A percentile compares a stretch with the other conserved stretches of the same genome.
Evolutionary conservation across 2,329 filamentous ascomycete genomes (phyloP).

Genomic region (Geoglossum cookeanum): DNA sequence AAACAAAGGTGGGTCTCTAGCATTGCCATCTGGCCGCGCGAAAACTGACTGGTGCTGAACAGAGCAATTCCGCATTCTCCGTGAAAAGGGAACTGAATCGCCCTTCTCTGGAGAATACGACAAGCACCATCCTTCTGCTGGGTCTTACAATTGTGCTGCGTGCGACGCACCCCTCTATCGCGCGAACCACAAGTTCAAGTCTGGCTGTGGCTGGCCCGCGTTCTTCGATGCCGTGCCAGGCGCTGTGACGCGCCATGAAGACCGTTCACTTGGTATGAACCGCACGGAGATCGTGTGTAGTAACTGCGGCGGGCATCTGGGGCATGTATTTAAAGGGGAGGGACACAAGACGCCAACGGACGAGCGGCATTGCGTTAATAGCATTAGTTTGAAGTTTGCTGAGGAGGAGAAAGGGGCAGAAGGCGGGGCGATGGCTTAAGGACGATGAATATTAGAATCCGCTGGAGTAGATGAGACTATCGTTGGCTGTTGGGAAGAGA

Average conservation of each 20-base stretch:
- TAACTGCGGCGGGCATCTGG: conserved; percentile 83
- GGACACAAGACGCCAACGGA: conserved; percentile 71
- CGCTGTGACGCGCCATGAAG: conserved; percentile 66
- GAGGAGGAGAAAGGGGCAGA: conserved; percentile 31
- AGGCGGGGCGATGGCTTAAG: neutral
- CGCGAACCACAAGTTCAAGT: conserved; percentile 87
- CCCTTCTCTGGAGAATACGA: conserved; percentile 69
- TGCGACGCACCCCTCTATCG: conserved; percentile 82
- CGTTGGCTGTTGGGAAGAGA: too few relatives aligned
- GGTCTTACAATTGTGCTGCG: conserved; percentile 73
- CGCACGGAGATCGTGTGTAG: conserved; percentile 86
- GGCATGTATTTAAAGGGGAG: conserved; percentile 85
- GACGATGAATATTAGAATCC: neutral
- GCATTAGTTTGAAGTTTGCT: conserved; percentile 69
- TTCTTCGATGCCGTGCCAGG: conserved; percentile 93
- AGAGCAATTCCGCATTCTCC: conserved; percentile 93
- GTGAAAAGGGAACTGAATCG: conserved; percentile 77
- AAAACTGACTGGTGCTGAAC: neutral
- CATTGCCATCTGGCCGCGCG: neutral
- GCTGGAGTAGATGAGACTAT: too few relatives aligned
- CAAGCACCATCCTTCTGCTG: conserved; percentile 58
- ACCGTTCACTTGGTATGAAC: conserved; percentile 59
- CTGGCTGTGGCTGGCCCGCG: conserved; percentile 91
- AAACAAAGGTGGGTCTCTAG: conserved; percentile 36
- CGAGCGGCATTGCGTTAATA: conserved; percentile 95